Percentiles rank a stretch among this genome's conserved stretches.
phyloP scores from a whole-genome alignment of 345 rosid species.

The Dimocarpus longan region DNA sequence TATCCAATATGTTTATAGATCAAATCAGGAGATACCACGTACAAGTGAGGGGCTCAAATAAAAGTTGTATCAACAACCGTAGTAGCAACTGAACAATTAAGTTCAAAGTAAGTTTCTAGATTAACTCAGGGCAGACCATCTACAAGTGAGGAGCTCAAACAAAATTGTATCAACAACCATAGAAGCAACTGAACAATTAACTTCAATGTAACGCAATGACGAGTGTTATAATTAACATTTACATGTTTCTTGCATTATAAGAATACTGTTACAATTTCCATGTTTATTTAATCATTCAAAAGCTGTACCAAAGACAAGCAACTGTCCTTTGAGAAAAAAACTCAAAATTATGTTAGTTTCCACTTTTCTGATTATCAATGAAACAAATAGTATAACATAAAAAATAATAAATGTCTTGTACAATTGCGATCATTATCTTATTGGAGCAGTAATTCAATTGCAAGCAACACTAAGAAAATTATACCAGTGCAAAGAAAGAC shows the following conservation, averaged over 20 bases:
- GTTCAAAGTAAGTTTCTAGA: conserved; percentile 4
- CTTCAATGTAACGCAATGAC: background rate
- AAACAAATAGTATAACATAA: background rate
- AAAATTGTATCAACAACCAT: background rate
- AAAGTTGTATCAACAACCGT: background rate
- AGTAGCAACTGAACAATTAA: background rate
- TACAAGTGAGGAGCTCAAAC: background rate
- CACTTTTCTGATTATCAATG: background rate
- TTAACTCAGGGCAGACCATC: background rate
- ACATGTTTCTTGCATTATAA: background rate
- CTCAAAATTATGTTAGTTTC: background rate
- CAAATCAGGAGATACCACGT: background rate
- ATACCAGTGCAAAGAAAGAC: conserved; percentile 3
- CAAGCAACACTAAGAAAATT: background rate
- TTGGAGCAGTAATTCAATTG: background rate
- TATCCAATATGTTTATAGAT: background rate
- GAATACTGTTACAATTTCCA: background rate
- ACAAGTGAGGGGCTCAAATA: background rate
- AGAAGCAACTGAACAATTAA: background rate
- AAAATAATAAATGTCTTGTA: background rate
- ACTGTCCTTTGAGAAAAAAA: background rate
- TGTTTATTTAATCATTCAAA: background rate
- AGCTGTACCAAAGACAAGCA: background rate
- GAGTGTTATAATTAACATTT: background rate
- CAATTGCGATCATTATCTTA: background rate